Evolutionary conservation across 2,329 filamentous ascomycete genomes (phyloP).

Genomic region (Colletotrichum destructivum): DNA sequence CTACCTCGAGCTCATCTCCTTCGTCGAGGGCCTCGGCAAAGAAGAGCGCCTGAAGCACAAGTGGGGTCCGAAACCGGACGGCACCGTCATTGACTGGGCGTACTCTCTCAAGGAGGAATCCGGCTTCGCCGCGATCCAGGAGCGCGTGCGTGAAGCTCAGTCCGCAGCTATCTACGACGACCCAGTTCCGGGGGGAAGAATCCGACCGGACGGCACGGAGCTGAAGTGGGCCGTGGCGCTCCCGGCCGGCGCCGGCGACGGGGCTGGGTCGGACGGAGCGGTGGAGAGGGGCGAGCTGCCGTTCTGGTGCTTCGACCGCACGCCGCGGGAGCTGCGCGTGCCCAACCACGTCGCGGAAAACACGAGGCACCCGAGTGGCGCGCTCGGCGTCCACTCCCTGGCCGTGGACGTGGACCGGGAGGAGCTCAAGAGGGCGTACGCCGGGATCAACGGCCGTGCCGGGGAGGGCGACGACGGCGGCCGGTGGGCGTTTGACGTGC

Average conservation of each 20-base stretch:
- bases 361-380: conserved; percentile 66
- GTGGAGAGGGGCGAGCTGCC: conserved; percentile 67
- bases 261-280: conserved; percentile 35
- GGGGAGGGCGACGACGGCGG: conserved; percentile 16
- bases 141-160: conserved; percentile 49
- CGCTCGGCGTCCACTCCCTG: conserved; percentile 64
- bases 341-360: conserved; percentile 57
- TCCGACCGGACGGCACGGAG: conserved; percentile 67
- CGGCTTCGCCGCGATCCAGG: conserved; percentile 57
- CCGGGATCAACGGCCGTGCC: conserved; percentile 22
- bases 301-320: conserved; percentile 78
- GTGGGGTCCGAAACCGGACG: conserved; percentile 69
- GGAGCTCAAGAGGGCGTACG: conserved; percentile 36
- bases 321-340: conserved; percentile 68
- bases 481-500: conserved; percentile 29
- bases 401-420: conserved; percentile 51
- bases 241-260: conserved; percentile 47
- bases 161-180: conserved; percentile 61
- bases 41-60: conserved; percentile 65
- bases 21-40: conserved; percentile 54
- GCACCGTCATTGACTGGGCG: conserved; percentile 73
- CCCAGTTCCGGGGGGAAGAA: conserved; percentile 68
- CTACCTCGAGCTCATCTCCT: conserved; percentile 78
- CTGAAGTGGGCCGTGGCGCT: conserved; percentile 73
- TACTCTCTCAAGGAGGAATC: conserved; percentile 60